Base-by-base conservation (phyloP, 2,329 filamentous ascomycete genomes). In the Paracorniculantispora psalliotae region DNA sequence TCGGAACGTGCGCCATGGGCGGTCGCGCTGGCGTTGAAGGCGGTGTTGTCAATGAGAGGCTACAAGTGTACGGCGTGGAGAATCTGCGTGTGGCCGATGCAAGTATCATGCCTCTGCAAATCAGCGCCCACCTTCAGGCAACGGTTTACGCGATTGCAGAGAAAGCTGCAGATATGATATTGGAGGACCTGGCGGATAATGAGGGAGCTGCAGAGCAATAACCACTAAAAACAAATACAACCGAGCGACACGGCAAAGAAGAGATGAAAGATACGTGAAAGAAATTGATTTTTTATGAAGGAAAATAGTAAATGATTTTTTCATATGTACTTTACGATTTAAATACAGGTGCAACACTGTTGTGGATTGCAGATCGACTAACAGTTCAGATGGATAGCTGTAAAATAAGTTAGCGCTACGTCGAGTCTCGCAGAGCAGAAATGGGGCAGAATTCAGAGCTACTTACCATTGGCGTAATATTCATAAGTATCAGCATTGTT, bases 1-100 rank as follows among this genome's bases (percentile, higher is more conserved):
- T 71, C 17, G 72, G 72, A 13, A 73, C 67, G 3, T 75, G 70
- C 23, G 66, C 61, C 49, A 71, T 74, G 69, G 69, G 70, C 8
- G 67, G 70, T 2, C 63, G 59, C 0, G 67, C 61, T 12, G 70
- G 68, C 2, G 66, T 71, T 8, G 33, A 60, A 12, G 69, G 65
- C 0, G 73, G 73, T 4, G 70, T 72, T 0, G 69, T 72, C 3
- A 69, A 72, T 26, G 57, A 64, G 17, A 60, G 65, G 9, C 65
- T 72, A 0, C 61, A 64, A 0, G 70, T 72, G 0, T 70, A 72
- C n/a, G 70, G 71, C 1, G 64, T 72, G 0, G 57, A 60, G 13
- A 62, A 63, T 0, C 55, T 72, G 7, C 64, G 69, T 2, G 64
- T 72, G 1, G 61, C 69, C 1, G 69, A 72, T 39, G 69, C 69